phyloP scores from a whole-genome alignment of 164 flowering plant genomes.

The Kingdonia uniflora region DNA sequence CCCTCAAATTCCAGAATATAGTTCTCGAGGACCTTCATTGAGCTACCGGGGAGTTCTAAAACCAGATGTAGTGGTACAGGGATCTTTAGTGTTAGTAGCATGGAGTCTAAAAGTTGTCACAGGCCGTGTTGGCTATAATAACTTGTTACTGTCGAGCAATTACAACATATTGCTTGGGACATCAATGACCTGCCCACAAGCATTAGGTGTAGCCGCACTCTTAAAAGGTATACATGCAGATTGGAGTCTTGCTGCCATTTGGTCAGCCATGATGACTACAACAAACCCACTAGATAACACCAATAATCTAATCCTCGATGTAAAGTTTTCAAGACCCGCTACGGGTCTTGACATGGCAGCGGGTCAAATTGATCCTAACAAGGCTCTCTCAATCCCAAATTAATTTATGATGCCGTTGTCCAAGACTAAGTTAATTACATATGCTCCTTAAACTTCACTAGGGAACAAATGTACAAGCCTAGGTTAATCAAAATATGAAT shows the following conservation, averaged over 20 bases:
- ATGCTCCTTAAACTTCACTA: background rate
- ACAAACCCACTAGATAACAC: constrained; percentile 29
- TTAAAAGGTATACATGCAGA: constrained; percentile 38
- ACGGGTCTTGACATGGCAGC: constrained; percentile 45
- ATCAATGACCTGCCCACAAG: constrained; percentile 64
- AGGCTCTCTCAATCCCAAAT: constrained; percentile 9
- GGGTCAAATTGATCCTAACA: constrained; percentile 50
- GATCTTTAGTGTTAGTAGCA: background rate
- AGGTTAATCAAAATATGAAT: too few species aligned
- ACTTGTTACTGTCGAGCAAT: constrained; percentile 1
- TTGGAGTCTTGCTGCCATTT: constrained; percentile 56
- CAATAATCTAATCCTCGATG: constrained; percentile 22
- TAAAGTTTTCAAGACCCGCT: constrained; percentile 13
- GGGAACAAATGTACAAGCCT: too few species aligned
- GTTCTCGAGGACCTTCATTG: constrained; percentile 12
- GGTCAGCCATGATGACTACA: constrained; percentile 62
- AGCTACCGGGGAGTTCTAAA: constrained; percentile 25
- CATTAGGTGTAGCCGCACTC: constrained; percentile 41
- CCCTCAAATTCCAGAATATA: background rate
- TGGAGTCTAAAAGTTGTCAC: background rate
- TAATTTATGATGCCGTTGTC: background rate
- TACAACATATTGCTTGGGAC: constrained; percentile 42
- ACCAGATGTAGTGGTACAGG: constrained; percentile 28
- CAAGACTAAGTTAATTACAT: background rate
- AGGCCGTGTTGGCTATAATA: background rate